Base-by-base conservation (phyloP, 176 grass and related monocot genomes). In the Phyllostachys edulis region DNA sequence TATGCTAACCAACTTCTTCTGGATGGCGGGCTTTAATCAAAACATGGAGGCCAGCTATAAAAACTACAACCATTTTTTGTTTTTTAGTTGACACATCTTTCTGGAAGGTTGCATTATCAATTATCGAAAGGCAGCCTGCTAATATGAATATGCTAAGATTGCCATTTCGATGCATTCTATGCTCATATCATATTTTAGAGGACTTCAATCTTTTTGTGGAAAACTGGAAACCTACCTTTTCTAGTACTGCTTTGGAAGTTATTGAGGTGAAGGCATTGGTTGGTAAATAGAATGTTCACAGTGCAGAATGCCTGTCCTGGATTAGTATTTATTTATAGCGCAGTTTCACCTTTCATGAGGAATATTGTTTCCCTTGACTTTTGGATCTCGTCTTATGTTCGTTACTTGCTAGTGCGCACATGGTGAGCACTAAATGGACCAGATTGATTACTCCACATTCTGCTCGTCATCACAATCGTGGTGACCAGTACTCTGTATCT, bases 21-120 rank as follows among this genome's bases (percentile, higher is more conserved):
- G 57, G 79, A 67, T 85, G 71, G 82, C 67, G 17, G 64, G 73
- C 8, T 67, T n/a, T 75, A 73, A 79, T 69, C 50, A 62, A 82
- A 67, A 80, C 63, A 51, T 34, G 50, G 68, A 49, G 36, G 50
- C 66, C 88, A 87, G 84, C 89, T 79, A 85, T 62, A 59, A 86
- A 83, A 41, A 40, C n/a, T 32, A 32, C 47, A 61, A 52, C 42
- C 62, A 26, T 52, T 77, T 23, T 70, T 80, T 87, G 74, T 70
- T 51, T 69, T 76, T 62, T 82, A 71, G 79, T 75, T 27, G 9
- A 24, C 56, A 44, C 61, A 16, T 3, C 47, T 38, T 87, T 90
- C 80, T 80, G 68, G 23, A 44, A 34, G 46, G 46, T 16, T 36
- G 56, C 46, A 2, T 24, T 62, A 63, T 61, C 27, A 64, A 45